Base-by-base conservation (phyloP, 768 basidiomycete species). In the Mycena olivaceomarginata region DNA sequence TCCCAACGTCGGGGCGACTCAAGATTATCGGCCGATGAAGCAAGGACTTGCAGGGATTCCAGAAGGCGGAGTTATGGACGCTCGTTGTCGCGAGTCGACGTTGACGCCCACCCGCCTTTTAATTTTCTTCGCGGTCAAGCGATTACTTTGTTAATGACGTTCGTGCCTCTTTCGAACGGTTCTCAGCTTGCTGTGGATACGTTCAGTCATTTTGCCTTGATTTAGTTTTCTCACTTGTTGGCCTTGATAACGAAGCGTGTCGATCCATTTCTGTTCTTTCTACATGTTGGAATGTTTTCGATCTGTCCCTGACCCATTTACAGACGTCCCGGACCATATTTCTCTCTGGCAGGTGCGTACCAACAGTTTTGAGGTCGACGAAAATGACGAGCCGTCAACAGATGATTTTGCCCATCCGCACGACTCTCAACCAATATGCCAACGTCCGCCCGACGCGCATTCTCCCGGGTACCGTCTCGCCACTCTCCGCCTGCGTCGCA, bases 401-500 rank as follows among this genome's bases (percentile, higher is more conserved):
- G 78, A 79, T 79, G 78, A 79, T 89, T 40, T 84, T 91, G 5
- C 84, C 89, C 20, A 91, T 92, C 81, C 87, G 91, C 66, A 89
- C 90, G 63, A 88, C 88, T 22, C 88, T 90, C 57, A 88, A 91
- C 74, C 89, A 90, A 79, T 92, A 90, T 79, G 88, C 87, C 77
- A 90, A 89, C 74, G 83, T 89, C 9, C 84, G 91, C n/a, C 90
- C 88, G 5, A 89, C 89, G 51, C 85, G 88, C 18, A 86, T 91
- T 22, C 85, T 92, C 2, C 85, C 86, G 12, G 91, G 91, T 8
- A 89, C 89, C 22, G 82, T 82, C 1, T 88, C 89, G 3, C 91
- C 90, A 2, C 85, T 91, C 43, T 86, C 87, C n/a, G 88, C 88
- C 71, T 85, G 88, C 56, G 83, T 80, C 18, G 83, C 81, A 1